Percentiles rank a stretch among this genome's conserved stretches.
These are phyloP conservation scores for Clarireedia hainanense DNA, from an alignment of 2,329 filamentous ascomycete species.

Conservation along the genomic window DNA sequence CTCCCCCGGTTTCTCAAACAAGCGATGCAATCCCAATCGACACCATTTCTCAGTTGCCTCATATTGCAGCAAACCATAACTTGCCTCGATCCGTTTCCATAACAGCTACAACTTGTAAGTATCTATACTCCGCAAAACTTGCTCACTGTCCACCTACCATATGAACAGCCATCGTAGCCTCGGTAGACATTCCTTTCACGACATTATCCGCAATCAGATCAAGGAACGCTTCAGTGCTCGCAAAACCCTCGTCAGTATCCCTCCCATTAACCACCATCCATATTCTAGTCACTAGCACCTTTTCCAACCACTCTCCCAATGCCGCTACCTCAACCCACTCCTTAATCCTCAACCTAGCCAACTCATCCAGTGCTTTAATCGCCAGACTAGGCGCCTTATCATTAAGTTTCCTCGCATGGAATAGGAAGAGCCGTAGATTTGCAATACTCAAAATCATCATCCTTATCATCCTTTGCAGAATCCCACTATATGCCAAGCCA, in stretches of 20 bases:
- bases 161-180: conserved; percentile 59
- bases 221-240: conserved; percentile 35
- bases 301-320: conserved; percentile 57
- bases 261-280: conserved; percentile 53
- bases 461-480: conserved; percentile 54
- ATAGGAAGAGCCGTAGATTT: conserved; percentile 58
- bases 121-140: neutral
- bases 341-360: conserved; percentile 53
- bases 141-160: conserved; percentile 40
- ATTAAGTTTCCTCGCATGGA: conserved; percentile 60
- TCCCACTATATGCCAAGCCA: conserved; percentile 38
- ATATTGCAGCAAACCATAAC: conserved; percentile 44
- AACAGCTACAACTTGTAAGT: conserved; percentile 48
- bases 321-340: conserved; percentile 28
- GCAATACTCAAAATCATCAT: conserved; percentile 51
- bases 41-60: conserved; percentile 63
- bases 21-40: conserved; percentile 52
- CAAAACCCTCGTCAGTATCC: conserved; percentile 29
- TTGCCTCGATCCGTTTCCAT: conserved; percentile 69
- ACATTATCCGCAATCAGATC: conserved; percentile 40
- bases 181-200: conserved; percentile 42
- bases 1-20: conserved; percentile 60
- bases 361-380: conserved; percentile 48
- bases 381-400: conserved; percentile 42
- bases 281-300: conserved; percentile 57